Percentiles rank a stretch among this genome's conserved stretches.
These are phyloP conservation scores for Gremmenia infestans DNA, from an alignment of 2,329 filamentous ascomycete genomes.

Conservation along the genomic window DNA sequence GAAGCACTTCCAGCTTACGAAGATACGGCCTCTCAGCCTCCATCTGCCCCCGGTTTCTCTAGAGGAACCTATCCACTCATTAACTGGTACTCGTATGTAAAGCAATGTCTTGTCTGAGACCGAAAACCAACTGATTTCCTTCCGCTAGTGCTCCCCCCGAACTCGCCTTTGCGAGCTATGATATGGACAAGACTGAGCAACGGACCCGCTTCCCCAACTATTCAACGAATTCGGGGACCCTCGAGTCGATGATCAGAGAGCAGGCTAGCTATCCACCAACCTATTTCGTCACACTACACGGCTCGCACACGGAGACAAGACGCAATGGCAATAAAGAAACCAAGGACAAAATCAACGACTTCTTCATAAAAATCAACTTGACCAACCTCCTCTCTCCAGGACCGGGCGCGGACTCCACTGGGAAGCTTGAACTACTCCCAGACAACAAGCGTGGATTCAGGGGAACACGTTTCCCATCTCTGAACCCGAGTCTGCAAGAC, in stretches of 20 bases:
- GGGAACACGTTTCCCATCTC: slow-evolving; percentile 53
- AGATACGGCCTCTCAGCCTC: slow-evolving; percentile 1
- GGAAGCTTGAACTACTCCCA: slow-evolving; percentile 45
- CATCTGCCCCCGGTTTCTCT: background rate
- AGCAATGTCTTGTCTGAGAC: background rate
- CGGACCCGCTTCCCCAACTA: slow-evolving; percentile 27
- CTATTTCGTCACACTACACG: slow-evolving; percentile 28
- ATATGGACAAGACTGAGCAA: slow-evolving; percentile 18
- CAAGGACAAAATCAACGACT: slow-evolving; percentile 49
- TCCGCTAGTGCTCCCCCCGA: slow-evolving; percentile 4
- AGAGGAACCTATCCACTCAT: background rate
- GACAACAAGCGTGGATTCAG: slow-evolving; percentile 58
- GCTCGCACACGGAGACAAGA: slow-evolving; percentile 29
- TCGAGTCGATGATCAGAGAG: slow-evolving; percentile 24
- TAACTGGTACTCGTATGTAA: background rate
- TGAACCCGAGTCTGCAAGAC: slow-evolving; percentile 41
- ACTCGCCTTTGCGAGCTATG: slow-evolving; percentile 24
- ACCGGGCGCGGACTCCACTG: slow-evolving; percentile 34
- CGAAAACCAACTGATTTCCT: background rate
- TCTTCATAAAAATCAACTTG: slow-evolving; percentile 54
- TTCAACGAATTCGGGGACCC: slow-evolving; percentile 18
- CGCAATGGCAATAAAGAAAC: slow-evolving; percentile 39
- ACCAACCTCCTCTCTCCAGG: slow-evolving; percentile 52
- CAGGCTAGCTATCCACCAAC: slow-evolving; percentile 26
- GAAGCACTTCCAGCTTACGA: slow-evolving; percentile 11